These are phyloP conservation scores for Setaria italica DNA, from an alignment of 202 grass and related monocot species.

Conservation along the genomic window DNA sequence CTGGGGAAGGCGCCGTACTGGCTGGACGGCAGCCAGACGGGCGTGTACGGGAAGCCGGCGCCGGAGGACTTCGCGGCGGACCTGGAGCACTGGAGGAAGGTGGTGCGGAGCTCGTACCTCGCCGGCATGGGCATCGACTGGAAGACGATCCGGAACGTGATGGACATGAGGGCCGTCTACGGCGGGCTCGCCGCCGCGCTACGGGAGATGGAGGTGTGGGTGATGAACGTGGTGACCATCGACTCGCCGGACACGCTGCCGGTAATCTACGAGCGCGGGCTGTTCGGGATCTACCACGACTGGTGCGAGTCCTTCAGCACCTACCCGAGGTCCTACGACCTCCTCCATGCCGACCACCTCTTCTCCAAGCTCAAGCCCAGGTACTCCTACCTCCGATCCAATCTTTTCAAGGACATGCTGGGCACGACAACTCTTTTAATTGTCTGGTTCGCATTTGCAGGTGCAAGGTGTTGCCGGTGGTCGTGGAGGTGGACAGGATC, in stretches of 20 bases:
- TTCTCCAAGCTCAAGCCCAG: conserved; percentile 87
- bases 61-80: conserved; percentile 82
- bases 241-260: conserved; percentile 92
- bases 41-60: conserved; percentile 89
- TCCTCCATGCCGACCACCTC: conserved; percentile 93
- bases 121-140: conserved; percentile 88
- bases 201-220: conserved; percentile 80
- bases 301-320: conserved; percentile 99
- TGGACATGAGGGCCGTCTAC: conserved; percentile 97
- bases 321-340: conserved; percentile 93
- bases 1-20: conserved; percentile 66
- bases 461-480: conserved; percentile 75
- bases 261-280: conserved; percentile 85
- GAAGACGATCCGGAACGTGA: conserved; percentile 76
- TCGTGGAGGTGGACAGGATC: conserved; percentile 89
- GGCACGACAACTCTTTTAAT: neutral
- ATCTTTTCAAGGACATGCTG: neutral
- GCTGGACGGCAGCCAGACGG: conserved; percentile 77
- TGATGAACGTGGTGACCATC: conserved; percentile 90
- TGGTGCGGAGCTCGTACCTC: conserved; percentile 74
- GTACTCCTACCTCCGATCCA: neutral
- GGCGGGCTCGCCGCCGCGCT: conserved; percentile 89
- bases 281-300: conserved; percentile 98
- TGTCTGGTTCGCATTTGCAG: conserved; percentile 23
- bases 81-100: conserved; percentile 75